Percentiles rank a stretch among this genome's conserved stretches.
phyloP scores from a whole-genome alignment of 768 basidiomycete species.

The Tylopilus sp. region DNA sequence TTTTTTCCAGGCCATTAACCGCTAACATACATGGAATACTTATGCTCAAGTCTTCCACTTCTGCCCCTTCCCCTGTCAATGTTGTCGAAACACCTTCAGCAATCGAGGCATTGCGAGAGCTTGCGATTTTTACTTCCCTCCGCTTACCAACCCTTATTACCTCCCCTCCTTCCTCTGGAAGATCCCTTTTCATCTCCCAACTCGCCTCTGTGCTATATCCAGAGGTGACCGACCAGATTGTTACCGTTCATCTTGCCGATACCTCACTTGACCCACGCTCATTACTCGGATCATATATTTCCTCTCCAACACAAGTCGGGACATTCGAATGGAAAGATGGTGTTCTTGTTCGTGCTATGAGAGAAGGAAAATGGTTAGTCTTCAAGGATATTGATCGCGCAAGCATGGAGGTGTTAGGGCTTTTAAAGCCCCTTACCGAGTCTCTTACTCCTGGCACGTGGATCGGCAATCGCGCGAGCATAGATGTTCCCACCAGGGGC shows the following conservation, averaged over 20 bases:
- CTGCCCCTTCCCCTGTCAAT: conserved; percentile 25
- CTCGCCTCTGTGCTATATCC: conserved; percentile 69
- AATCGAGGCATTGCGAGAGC: conserved; percentile 50
- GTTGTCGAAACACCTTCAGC: conserved; percentile 67
- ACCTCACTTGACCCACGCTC: conserved; percentile 94
- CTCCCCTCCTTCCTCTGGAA: conserved; percentile 85
- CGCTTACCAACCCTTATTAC: conserved; percentile 79
- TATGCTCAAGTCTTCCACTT: conserved; percentile 49
- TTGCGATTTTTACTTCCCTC: conserved; percentile 63
- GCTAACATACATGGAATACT: conserved; percentile 65
- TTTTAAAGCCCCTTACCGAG: conserved; percentile 81
- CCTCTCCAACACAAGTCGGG: conserved; percentile 78
- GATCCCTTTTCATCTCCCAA: conserved; percentile 74
- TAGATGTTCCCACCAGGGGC: conserved; percentile 75
- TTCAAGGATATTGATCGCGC: conserved; percentile 91
- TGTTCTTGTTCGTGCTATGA: conserved; percentile 83
- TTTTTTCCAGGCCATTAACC: conserved; percentile 47
- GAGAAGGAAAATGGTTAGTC: conserved; percentile 89
- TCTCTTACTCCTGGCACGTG: conserved; percentile 64
- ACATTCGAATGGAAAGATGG: conserved; percentile 97
- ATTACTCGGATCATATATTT: conserved; percentile 88
- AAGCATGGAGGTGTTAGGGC: conserved; percentile 83
- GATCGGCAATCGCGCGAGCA: conserved; percentile 66
- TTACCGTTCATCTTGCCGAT: conserved; percentile 89
- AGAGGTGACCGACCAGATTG: conserved; percentile 57